These are phyloP conservation scores for Rhodosorus marinus DNA, from an alignment of 23 red algal species.

Conservation along the genomic window DNA sequence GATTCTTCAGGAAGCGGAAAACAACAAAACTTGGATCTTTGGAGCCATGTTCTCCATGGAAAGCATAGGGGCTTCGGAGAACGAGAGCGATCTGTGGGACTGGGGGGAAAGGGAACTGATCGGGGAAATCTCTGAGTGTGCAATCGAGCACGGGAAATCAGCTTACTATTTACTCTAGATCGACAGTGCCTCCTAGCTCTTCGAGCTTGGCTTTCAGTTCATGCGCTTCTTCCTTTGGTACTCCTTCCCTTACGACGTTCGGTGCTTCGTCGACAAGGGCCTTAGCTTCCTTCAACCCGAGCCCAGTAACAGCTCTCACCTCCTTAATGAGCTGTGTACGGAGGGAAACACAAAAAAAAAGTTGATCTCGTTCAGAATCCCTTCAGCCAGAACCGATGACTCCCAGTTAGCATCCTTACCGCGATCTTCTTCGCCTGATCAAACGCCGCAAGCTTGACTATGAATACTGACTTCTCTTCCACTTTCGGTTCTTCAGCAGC, in stretches of 20 bases:
- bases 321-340: slow-evolving; percentile 99
- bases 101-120: too few relatives aligned
- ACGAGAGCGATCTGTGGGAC: too few relatives aligned
- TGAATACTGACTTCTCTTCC: slow-evolving; percentile 83
- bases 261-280: slow-evolving; percentile 90
- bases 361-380: too few relatives aligned
- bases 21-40: too few relatives aligned
- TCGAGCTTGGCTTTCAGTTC: slow-evolving; percentile 59
- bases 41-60: too few relatives aligned
- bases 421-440: slow-evolving; percentile 95
- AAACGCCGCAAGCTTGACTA: slow-evolving; percentile 73
- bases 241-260: slow-evolving; percentile 71
- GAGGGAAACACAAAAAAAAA: too few relatives aligned
- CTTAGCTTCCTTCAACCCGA: slow-evolving; percentile 99
- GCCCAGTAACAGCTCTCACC: slow-evolving; percentile 62
- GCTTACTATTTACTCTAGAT: slow-evolving; percentile 59
- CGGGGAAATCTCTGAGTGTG: too few relatives aligned
- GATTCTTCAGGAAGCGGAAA: too few relatives aligned
- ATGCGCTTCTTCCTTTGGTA: slow-evolving; percentile 87
- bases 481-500: slow-evolving; percentile 23
- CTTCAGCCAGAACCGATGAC: too few relatives aligned
- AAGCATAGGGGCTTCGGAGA: too few relatives aligned
- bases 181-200: slow-evolving; percentile 56
- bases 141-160: too few relatives aligned
- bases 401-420: too few relatives aligned